A percentile compares a stretch with the other conserved stretches of the same genome.
phyloP scores from a whole-genome alignment of 371 early-diverging fungal species.

The Basidiobolus heterosporus region DNA sequence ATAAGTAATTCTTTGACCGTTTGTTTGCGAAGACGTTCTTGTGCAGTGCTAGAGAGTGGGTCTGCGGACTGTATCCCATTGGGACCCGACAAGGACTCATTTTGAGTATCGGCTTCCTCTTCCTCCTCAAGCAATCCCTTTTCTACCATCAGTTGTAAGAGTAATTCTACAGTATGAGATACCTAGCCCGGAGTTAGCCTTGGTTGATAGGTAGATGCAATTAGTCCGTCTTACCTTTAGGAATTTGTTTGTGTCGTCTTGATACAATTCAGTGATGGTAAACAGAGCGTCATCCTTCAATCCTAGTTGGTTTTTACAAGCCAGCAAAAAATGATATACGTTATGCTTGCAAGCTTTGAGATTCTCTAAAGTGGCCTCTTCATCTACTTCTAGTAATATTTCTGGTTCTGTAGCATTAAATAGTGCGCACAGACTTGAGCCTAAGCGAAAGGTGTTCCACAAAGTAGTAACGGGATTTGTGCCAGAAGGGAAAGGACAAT shows the following conservation, averaged over 20 bases:
- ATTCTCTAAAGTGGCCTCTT: slow-evolving; percentile 38
- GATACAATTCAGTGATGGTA: slow-evolving; percentile 72
- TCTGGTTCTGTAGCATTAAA: slow-evolving; percentile 58
- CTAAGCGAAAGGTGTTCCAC: slow-evolving; percentile 79
- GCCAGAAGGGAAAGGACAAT: neutral
- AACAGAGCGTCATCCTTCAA: slow-evolving; percentile 67
- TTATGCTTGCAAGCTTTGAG: slow-evolving; percentile 66
- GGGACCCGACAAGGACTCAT: slow-evolving; percentile 25
- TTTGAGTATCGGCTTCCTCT: neutral
- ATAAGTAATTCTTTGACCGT: slow-evolving; percentile 53
- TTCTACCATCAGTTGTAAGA: slow-evolving; percentile 49
- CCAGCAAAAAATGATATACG: slow-evolving; percentile 63
- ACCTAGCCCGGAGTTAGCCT: slow-evolving; percentile 10
- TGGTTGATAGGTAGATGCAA: neutral
- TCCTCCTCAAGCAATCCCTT: slow-evolving; percentile 37
- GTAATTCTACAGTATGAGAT: slow-evolving; percentile 48
- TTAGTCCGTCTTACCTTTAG: slow-evolving; percentile 54
- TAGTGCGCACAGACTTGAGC: slow-evolving; percentile 66
- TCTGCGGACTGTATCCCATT: slow-evolving; percentile 46
- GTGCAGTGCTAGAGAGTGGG: slow-evolving; percentile 41
- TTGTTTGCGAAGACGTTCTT: neutral
- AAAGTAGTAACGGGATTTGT: slow-evolving; percentile 71
- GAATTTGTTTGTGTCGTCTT: slow-evolving; percentile 88
- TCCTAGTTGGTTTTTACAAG: slow-evolving; percentile 43
- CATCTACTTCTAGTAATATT: slow-evolving; percentile 22